These are phyloP conservation scores for Morella rubra DNA, from an alignment of 306 rosid species.

Conservation along the genomic window DNA sequence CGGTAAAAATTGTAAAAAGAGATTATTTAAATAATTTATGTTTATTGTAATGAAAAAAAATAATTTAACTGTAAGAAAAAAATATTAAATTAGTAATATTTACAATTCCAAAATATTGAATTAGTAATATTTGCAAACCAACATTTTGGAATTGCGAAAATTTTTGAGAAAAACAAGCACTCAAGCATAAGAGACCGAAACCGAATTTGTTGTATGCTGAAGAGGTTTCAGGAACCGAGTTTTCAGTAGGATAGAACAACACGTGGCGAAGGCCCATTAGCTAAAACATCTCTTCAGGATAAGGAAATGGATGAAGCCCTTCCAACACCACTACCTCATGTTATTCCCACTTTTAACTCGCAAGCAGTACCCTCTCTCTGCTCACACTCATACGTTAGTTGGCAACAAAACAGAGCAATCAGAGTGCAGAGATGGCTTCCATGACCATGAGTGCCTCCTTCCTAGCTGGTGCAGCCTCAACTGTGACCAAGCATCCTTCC, in stretches of 20 bases:
- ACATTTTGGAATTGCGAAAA: background rate
- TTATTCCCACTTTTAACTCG: conserved; percentile 6
- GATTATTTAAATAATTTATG: too few relatives aligned
- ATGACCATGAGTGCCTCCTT: conserved; percentile 53
- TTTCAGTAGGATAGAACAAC: conserved; percentile 32
- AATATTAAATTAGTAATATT: too few relatives aligned
- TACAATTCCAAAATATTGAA: too few relatives aligned
- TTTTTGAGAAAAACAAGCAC: background rate
- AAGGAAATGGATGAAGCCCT: conserved; percentile 43
- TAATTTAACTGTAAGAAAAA: too few relatives aligned
- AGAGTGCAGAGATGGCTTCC: conserved; percentile 48
- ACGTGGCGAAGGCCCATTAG: conserved; percentile 41
- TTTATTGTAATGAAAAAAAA: too few relatives aligned
- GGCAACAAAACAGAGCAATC: background rate
- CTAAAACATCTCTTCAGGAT: conserved; percentile 21
- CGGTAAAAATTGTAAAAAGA: too few relatives aligned
- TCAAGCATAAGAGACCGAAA: background rate
- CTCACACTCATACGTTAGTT: background rate
- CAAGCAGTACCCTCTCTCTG: background rate
- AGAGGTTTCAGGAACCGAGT: conserved; percentile 7
- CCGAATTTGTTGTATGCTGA: background rate
- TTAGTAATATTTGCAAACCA: too few relatives aligned
- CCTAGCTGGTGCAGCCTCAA: conserved; percentile 28
- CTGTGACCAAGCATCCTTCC: conserved; percentile 23
- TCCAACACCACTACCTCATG: background rate